A percentile compares a stretch with the other conserved stretches of the same genome.
These are phyloP conservation scores for Fusarium guadeloupense DNA, from an alignment of 2,329 filamentous ascomycete species.

Conservation along the genomic window DNA sequence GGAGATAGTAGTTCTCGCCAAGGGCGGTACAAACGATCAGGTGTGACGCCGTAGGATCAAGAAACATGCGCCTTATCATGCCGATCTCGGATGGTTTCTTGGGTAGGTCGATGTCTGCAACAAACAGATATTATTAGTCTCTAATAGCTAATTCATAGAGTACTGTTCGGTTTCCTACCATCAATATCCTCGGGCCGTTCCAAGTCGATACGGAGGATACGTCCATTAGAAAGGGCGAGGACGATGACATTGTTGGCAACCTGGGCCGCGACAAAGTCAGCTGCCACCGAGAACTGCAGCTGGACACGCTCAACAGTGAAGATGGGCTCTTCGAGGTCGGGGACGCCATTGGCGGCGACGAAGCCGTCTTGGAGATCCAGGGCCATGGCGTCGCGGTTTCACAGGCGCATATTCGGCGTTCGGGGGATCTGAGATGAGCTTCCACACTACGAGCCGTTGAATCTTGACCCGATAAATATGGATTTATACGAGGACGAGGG, in stretches of 20 bases:
- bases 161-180: conserved; percentile 58
- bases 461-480: background rate
- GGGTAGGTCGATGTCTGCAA: conserved; percentile 90
- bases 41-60: conserved; percentile 96
- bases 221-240: conserved; percentile 88
- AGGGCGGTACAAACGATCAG: conserved; percentile 89
- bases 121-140: conserved; percentile 14
- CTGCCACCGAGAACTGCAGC: conserved; percentile 92
- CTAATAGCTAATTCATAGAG: background rate
- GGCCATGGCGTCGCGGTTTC: conserved; percentile 46
- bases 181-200: conserved; percentile 96
- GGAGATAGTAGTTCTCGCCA: conserved; percentile 97
- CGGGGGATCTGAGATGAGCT: background rate
- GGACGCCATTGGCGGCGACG: conserved; percentile 68
- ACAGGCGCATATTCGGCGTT: conserved; percentile 38
- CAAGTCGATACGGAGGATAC: conserved; percentile 92
- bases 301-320: conserved; percentile 94
- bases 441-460: background rate
- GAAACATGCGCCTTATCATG: conserved; percentile 93
- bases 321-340: conserved; percentile 76
- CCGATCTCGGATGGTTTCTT: conserved; percentile 92
- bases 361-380: conserved; percentile 68
- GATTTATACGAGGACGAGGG: background rate
- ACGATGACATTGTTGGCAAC: conserved; percentile 98
- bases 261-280: conserved; percentile 95